Conservation (phyloP, 495 filamentous ascomycete species). For the Daldinia bambusicola region DNA sequence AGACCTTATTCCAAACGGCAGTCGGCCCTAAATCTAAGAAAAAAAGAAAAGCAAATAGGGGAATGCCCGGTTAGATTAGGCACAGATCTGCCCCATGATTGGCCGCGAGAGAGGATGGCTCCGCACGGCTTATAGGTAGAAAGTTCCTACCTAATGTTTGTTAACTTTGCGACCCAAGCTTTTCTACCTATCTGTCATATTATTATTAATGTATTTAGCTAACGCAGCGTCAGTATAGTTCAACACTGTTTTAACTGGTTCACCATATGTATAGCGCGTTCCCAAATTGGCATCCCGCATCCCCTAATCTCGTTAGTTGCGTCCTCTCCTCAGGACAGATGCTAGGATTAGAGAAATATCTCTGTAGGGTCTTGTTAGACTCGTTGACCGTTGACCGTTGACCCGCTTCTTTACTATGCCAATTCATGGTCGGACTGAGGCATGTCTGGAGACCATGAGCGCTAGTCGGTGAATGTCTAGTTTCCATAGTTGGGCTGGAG, state of each 20-base stretch:
- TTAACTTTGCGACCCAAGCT: conserved; percentile 18
- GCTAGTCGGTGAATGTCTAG: neutral
- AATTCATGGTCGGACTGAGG: neutral
- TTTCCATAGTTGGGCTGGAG: neutral
- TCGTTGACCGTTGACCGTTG: neutral
- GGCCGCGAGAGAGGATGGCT: conserved; percentile 27
- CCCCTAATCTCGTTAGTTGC: neutral
- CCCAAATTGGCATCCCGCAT: neutral
- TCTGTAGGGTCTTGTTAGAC: neutral
- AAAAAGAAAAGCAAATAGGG: conserved; percentile 29
- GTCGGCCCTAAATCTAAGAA: conserved; percentile 40
- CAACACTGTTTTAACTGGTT: conserved; percentile 21
- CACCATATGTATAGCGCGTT: neutral
- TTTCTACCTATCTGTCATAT: conserved; percentile 14
- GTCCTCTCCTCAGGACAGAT: neutral
- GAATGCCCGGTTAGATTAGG: conserved; percentile 29
- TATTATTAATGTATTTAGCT: conserved; percentile 1
- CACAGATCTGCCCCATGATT: conserved; percentile 34
- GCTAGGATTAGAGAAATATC: neutral
- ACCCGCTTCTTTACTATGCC: neutral
- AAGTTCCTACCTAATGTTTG: conserved; percentile 22
- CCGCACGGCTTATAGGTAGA: conserved; percentile 38
- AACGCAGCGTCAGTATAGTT: conserved; percentile 26
- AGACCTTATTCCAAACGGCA: conserved; percentile 30
- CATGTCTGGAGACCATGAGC: neutral